phyloP scores from a whole-genome alignment of 306 rosid genomes.

The Morella rubra region DNA sequence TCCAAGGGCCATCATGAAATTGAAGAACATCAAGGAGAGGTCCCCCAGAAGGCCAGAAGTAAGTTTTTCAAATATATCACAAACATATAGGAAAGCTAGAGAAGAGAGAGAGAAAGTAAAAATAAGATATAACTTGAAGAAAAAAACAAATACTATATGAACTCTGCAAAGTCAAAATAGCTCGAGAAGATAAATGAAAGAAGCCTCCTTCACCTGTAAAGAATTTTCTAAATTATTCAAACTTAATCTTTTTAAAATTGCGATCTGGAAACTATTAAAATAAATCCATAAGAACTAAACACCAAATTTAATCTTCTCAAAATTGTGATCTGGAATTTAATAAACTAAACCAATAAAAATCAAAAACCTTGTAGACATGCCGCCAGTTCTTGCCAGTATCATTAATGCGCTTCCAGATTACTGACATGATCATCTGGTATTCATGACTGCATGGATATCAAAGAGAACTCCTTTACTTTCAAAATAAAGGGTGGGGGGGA shows the following conservation, averaged over 20 bases:
- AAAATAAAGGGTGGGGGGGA: background rate
- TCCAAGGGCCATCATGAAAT: background rate
- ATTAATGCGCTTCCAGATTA: slow-evolving; percentile 92
- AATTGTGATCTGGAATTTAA: background rate
- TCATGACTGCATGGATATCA: slow-evolving; percentile 70
- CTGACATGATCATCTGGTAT: slow-evolving; percentile 91
- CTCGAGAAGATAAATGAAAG: no score
- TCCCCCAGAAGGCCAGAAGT: background rate
- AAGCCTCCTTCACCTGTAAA: no score
- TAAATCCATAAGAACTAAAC: no score
- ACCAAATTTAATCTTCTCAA: no score
- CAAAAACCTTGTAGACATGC: slow-evolving; percentile 90
- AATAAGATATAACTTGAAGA: slow-evolving; percentile 1
- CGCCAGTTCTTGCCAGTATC: slow-evolving; percentile 99
- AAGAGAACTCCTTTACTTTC: background rate
- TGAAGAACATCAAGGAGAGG: background rate
- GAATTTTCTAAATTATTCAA: no score
- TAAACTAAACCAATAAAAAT: slow-evolving; percentile 21
- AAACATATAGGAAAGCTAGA: background rate
- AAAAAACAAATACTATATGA: background rate
- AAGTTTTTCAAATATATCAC: background rate
- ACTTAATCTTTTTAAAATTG: no score
- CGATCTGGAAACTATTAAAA: no score
- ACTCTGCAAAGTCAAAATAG: no score
- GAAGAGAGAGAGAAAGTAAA: background rate